Percentiles rank a stretch among this genome's conserved stretches.
Evolutionary conservation across 441 rosid genomes (phyloP).

Genomic region (Dalechampia spathulata): DNA sequence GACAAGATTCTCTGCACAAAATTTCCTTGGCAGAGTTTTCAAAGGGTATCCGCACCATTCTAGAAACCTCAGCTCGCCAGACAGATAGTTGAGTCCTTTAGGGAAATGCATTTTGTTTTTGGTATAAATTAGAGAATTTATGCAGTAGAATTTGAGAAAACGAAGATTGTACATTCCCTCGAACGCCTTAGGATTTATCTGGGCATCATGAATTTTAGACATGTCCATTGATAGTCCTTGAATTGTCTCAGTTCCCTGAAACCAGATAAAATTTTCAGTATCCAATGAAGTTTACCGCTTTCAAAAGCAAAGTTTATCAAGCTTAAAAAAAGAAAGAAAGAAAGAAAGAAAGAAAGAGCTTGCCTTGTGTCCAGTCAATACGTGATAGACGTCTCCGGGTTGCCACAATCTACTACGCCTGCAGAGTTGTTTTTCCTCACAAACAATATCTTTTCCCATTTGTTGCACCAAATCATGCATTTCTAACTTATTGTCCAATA

Average conservation of each 20-base stretch:
- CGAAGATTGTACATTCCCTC: slow-evolving; percentile 1
- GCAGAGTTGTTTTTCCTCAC: slow-evolving; percentile 15
- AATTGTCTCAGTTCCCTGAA: slow-evolving; percentile 3
- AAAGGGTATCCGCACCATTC: slow-evolving; percentile 3
- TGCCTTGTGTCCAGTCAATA: slow-evolving; percentile 16
- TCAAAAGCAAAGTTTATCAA: too few relatives aligned
- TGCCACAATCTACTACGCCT: slow-evolving; percentile 23
- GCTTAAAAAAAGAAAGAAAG: background rate
- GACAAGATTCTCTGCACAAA: slow-evolving; percentile 1
- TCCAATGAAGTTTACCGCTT: background rate
- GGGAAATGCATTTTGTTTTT: background rate
- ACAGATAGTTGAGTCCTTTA: background rate
- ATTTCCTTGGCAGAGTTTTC: background rate
- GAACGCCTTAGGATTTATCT: background rate
- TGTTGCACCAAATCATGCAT: slow-evolving; percentile 41
- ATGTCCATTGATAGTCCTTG: slow-evolving; percentile 8
- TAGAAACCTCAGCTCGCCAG: slow-evolving; percentile 2
- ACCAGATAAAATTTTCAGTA: too few relatives aligned
- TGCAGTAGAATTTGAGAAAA: background rate
- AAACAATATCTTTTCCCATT: slow-evolving; percentile 28
- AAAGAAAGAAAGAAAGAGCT: background rate
- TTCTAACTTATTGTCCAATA: background rate
- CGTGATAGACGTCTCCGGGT: slow-evolving; percentile 16
- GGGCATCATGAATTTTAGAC: background rate
- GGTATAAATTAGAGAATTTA: too few relatives aligned